These are phyloP conservation scores for Cyberlindnera bimundalis DNA, from an alignment of 805 yeast species.

Conservation along the genomic window DNA sequence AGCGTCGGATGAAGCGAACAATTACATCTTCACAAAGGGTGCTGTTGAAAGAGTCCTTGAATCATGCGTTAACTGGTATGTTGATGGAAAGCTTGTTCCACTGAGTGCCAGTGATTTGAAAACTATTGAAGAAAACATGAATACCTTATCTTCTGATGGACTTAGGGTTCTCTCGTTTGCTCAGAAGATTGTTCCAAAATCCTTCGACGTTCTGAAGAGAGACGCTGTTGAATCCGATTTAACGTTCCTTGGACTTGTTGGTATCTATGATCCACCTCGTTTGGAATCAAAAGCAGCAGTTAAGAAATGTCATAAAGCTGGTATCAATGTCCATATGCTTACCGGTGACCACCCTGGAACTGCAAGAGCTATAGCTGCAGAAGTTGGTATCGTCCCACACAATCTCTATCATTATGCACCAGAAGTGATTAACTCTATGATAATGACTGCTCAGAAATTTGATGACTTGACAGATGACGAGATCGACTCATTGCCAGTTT, in stretches of 20 bases:
- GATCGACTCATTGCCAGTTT: conserved; percentile 58
- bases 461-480: conserved; percentile 59
- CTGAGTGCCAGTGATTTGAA: conserved; percentile 40
- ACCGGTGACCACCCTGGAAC: conserved; percentile 82
- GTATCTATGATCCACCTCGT: conserved; percentile 81
- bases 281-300: conserved; percentile 65
- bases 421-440: conserved; percentile 60
- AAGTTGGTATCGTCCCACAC: conserved; percentile 71
- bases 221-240: conserved; percentile 48
- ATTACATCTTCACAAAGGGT: conserved; percentile 57
- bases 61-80: conserved; percentile 53
- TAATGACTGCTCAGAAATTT: conserved; percentile 72
- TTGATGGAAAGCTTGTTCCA: conserved; percentile 29
- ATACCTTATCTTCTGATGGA: conserved; percentile 59
- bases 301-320: conserved; percentile 65
- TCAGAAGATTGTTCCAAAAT: conserved; percentile 33
- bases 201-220: conserved; percentile 34
- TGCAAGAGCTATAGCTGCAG: conserved; percentile 76
- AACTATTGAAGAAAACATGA: conserved; percentile 52
- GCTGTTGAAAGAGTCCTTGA: conserved; percentile 69
- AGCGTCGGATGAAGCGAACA: conserved; percentile 27
- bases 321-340: conserved; percentile 76
- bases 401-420: conserved; percentile 53
- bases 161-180: conserved; percentile 75
- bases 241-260: conserved; percentile 63